Conservation (phyloP, 768 basidiomycete genomes). For the Calocybe gangraenosa region DNA sequence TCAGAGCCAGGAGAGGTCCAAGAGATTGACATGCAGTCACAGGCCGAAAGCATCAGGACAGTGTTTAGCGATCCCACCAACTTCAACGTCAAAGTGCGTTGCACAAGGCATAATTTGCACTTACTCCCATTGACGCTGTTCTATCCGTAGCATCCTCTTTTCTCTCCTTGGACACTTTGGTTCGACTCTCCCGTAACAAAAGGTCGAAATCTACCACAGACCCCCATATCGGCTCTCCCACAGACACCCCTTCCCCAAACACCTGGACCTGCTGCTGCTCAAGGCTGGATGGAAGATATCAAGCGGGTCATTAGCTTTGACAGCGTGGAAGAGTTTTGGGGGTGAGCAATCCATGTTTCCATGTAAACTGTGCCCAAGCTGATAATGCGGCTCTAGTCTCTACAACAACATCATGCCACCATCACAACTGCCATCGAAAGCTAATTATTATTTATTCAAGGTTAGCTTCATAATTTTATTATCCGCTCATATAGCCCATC, state of each 20-base stretch:
- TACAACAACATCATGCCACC: slow-evolving; percentile 99
- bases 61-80: slow-evolving; percentile 90
- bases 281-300: slow-evolving; percentile 99
- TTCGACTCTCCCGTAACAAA: slow-evolving; percentile 95
- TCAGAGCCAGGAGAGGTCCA: slow-evolving; percentile 82
- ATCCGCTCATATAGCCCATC: background rate
- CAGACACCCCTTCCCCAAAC: slow-evolving; percentile 73
- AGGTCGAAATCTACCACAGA: slow-evolving; percentile 83
- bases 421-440: slow-evolving; percentile 87
- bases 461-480: slow-evolving; percentile 32
- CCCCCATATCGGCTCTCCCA: slow-evolving; percentile 72
- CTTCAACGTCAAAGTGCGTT: slow-evolving; percentile 90
- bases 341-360: slow-evolving; percentile 44
- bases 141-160: slow-evolving; percentile 79
- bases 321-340: slow-evolving; percentile 99
- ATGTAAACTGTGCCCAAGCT: slow-evolving; percentile 8
- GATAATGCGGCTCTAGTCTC: slow-evolving; percentile 42
- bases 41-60: slow-evolving; percentile 81
- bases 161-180: slow-evolving; percentile 95
- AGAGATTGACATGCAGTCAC: slow-evolving; percentile 81
- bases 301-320: slow-evolving; percentile 95
- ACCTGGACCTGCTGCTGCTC: slow-evolving; percentile 67
- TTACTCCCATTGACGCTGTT: background rate
- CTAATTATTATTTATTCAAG: slow-evolving; percentile 99
- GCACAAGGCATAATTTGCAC: background rate